Percentiles rank a stretch among this genome's conserved stretches.
Evolutionary conservation across 106 monocot genomes (phyloP).

Genomic region (Allium fistulosum): DNA sequence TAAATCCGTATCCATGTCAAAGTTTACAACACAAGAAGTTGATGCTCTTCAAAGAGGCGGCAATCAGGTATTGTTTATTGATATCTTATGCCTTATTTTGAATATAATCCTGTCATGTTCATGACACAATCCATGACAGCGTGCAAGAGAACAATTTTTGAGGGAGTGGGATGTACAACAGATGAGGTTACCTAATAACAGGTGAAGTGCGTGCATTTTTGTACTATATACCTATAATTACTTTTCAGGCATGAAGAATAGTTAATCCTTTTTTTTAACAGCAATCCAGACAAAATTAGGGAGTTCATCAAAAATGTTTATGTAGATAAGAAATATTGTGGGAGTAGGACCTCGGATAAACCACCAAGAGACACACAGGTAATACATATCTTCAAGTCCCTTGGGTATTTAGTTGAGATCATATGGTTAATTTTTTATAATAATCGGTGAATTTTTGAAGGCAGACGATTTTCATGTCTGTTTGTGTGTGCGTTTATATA

Average conservation of each 20-base stretch:
- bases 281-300: constrained; percentile 73
- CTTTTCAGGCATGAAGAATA: background rate
- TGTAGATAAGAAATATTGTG: constrained; percentile 79
- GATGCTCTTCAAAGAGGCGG: constrained; percentile 74
- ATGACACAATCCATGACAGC: constrained; percentile 8
- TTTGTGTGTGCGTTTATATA: too few relatives aligned
- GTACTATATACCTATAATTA: background rate
- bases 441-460: too few relatives aligned
- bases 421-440: too few relatives aligned
- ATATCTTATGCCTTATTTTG: background rate
- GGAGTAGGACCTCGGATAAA: constrained; percentile 48
- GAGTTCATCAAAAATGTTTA: constrained; percentile 91
- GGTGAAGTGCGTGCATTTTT: constrained; percentile 14
- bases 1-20: constrained; percentile 88
- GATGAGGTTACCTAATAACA: constrained; percentile 60
- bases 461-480: too few relatives aligned
- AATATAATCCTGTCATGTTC: background rate
- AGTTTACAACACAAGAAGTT: constrained; percentile 76
- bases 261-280: constrained; percentile 21
- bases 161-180: constrained; percentile 42
- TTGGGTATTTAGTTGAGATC: too few relatives aligned
- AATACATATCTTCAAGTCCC: background rate
- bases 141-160: constrained; percentile 48
- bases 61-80: constrained; percentile 39
- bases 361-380: constrained; percentile 79